These are phyloP conservation scores for Trichosanthes truncata DNA, from an alignment of 306 rosid species.

Conservation along the genomic window DNA sequence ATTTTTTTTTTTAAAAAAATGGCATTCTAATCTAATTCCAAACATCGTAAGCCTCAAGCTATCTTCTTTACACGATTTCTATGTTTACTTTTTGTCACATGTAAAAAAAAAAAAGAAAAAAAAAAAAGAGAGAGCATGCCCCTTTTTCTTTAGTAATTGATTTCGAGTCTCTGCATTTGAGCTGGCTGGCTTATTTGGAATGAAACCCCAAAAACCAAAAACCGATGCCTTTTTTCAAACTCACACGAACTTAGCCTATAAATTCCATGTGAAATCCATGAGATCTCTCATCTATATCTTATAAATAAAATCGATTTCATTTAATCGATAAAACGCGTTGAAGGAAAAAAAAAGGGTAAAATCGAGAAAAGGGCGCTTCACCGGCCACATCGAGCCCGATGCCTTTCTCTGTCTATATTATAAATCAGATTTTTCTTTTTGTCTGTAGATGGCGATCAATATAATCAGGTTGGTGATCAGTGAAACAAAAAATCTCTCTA, in stretches of 20 bases:
- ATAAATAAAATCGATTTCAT: background rate
- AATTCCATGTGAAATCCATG: background rate
- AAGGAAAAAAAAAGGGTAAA: background rate
- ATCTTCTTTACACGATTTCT: background rate
- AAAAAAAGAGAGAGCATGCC: too few species aligned
- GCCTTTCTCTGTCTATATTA: background rate
- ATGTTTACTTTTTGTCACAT: background rate
- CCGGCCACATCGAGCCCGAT: constrained; percentile 1
- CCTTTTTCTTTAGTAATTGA: too few species aligned
- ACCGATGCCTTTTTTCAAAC: background rate
- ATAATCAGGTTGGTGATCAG: background rate
- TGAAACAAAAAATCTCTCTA: background rate
- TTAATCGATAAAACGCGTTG: background rate
- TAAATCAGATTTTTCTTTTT: background rate
- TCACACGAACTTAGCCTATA: background rate
- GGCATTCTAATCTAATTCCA: background rate
- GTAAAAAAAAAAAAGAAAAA: background rate
- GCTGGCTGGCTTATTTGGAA: background rate
- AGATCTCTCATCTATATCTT: background rate
- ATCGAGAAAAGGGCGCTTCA: background rate
- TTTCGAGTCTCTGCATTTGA: background rate
- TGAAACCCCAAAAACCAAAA: background rate
- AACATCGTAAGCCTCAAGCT: background rate
- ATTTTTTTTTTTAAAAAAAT: background rate
- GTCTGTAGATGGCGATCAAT: background rate